These are phyloP conservation scores for Auxenochlorella pyrenoidosa DNA, from an alignment of 139 green algal genomes.

Conservation along the genomic window DNA sequence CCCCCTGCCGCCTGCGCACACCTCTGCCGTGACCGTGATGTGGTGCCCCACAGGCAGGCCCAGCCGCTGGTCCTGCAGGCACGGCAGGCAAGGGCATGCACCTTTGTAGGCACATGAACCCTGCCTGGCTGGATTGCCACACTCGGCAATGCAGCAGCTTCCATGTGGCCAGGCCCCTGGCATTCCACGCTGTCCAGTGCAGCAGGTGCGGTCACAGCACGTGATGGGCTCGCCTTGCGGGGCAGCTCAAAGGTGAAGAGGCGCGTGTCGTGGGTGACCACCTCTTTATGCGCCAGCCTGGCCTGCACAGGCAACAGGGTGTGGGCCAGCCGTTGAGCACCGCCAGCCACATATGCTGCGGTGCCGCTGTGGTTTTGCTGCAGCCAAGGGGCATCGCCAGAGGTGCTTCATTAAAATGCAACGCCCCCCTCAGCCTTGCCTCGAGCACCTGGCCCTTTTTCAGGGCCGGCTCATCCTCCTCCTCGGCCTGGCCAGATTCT, in stretches of 20 bases:
- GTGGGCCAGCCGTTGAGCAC: neutral
- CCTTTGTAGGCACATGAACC: too few species aligned
- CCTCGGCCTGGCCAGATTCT: neutral
- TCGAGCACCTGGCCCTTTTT: constrained; percentile 7
- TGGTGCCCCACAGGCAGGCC: constrained; percentile 13
- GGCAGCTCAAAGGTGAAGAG: neutral
- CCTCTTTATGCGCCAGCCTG: neutral
- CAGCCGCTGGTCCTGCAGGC: constrained; percentile 5
- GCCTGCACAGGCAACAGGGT: neutral
- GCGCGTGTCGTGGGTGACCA: constrained; percentile 12
- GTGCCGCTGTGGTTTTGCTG: neutral
- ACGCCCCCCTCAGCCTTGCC: neutral
- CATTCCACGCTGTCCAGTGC: too few species aligned
- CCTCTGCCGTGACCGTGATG: neutral
- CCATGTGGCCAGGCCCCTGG: too few species aligned
- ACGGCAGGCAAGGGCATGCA: too few species aligned
- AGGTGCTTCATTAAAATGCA: neutral
- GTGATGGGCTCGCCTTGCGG: neutral
- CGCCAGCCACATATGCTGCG: neutral
- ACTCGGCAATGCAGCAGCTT: too few species aligned
- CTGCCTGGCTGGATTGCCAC: too few species aligned
- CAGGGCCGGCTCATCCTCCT: neutral
- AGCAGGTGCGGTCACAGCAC: too few species aligned
- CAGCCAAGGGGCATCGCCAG: neutral
- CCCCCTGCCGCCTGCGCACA: neutral